Conservation (phyloP, 768 basidiomycete species). For the Russula olivacea region DNA sequence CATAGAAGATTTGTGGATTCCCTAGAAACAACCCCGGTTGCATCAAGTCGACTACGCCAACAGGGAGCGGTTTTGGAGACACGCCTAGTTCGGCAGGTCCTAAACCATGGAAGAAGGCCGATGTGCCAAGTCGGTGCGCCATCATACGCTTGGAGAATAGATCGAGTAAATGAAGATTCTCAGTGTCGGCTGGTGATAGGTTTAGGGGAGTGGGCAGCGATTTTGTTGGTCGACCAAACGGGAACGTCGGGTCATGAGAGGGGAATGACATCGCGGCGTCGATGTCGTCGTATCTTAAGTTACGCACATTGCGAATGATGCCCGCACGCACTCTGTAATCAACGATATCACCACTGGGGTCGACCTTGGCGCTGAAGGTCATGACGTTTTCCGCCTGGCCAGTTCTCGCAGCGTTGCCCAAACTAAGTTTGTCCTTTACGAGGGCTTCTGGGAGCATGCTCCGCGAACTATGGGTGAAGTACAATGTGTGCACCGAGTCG, state of each 20-base stretch:
- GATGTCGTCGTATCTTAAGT: slow-evolving; percentile 61
- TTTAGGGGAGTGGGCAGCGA: slow-evolving; percentile 4
- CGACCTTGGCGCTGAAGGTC: slow-evolving; percentile 74
- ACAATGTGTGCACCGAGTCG: slow-evolving; percentile 46
- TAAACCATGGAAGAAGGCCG: background rate
- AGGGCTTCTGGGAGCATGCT: slow-evolving; percentile 68
- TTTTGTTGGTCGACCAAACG: slow-evolving; percentile 37
- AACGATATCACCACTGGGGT: slow-evolving; percentile 53
- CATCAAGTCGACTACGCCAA: slow-evolving; percentile 8
- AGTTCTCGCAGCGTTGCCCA: slow-evolving; percentile 36
- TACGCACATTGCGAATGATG: slow-evolving; percentile 60
- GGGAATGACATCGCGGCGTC: slow-evolving; percentile 43
- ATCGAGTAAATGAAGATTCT: slow-evolving; percentile 33
- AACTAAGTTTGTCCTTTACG: slow-evolving; percentile 45
- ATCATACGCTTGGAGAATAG: slow-evolving; percentile 23
- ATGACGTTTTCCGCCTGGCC: slow-evolving; percentile 51
- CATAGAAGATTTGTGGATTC: slow-evolving; percentile 48
- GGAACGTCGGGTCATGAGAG: slow-evolving; percentile 30
- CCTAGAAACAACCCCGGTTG: slow-evolving; percentile 35
- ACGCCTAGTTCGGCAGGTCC: slow-evolving; percentile 20
- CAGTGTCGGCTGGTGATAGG: slow-evolving; percentile 14
- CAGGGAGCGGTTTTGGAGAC: slow-evolving; percentile 28
- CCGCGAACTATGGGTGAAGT: slow-evolving; percentile 57
- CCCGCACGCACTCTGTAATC: slow-evolving; percentile 70
- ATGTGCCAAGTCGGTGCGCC: slow-evolving; percentile 1